Base-by-base conservation (phyloP, 2,329 filamentous ascomycete genomes). In the Talaromyces sp. region DNA sequence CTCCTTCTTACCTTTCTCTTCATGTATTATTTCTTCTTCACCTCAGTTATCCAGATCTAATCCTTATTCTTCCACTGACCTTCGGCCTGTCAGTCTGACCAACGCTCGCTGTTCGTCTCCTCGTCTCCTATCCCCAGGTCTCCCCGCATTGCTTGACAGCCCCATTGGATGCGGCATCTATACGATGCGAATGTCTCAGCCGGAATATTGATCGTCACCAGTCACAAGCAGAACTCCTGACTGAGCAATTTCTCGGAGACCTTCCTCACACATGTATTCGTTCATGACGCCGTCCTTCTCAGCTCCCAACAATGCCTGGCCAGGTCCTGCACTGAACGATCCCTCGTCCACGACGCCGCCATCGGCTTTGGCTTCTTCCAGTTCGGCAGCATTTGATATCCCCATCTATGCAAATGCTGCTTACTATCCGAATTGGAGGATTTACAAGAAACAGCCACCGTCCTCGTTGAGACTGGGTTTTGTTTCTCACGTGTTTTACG, bases 401-500 rank as follows among this genome's bases (percentile, higher is more conserved):
- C 70, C 73, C 10, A 67, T 75, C 50, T 76, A 70, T 64, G 66
- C 83, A 67, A 94, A 94, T 72, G 89, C 87, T 21, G 87, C 91
- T 17, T 94, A 93, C 75, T 94, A 90, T 71, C 88, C 89, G n/a
- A 93, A 90, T 73, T 85, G 84, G 76, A 80, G 85, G 59, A 83
- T 91, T 64, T 91, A 91, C 73, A 80, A 81, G 58, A 83, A 86
- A 62, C 84, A 89, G 65, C 88, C 88, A 15, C 89, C 89, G 0
- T 88, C 84, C 1, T 84, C 84, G 57, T 77, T 93, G 67, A 89
- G 89, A 69, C 84, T 90, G 70, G 84, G 84, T 63, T 89, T 87
- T 66, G 85, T 93, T 66, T 91, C 87, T 64, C 87, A 91, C 68
- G 84, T 92, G 25, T 92, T 91, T 73, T 93, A 93, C 69, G 88